Base-by-base conservation (phyloP, 805 yeast species). In the Teunomyces funiuensis region DNA sequence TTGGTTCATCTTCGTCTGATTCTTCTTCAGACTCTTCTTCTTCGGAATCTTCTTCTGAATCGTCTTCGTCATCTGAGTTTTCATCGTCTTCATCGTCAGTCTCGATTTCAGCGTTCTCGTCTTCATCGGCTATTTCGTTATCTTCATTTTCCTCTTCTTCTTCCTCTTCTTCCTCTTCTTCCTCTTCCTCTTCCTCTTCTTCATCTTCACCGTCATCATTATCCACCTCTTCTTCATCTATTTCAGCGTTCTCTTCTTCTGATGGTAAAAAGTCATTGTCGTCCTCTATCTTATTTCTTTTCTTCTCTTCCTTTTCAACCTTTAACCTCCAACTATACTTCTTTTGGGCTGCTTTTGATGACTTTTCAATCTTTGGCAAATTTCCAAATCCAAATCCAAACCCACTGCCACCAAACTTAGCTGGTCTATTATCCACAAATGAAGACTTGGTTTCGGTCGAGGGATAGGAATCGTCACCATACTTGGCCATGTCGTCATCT, bases 391-490 rank as follows among this genome's bases (percentile, higher is more conserved):
- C 85, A 59, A 85, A 85, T 1, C 95, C 91, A 41, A 74, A 64
- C 1, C 88, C 89, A 23, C 70, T 51, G 0, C 85, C 86, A 3
- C 82, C 82, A 45, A 71, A 66, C 36, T 72, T 74, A 2, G 74
- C 62, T 0, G 91, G 89, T 48, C 95, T 70, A 55, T 81, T 73
- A 58, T 88, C 96, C 10, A 85, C 74, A 50, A 88, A 86, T 3
- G 73, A 55, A 2, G 74, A 64, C 5, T 51, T 43, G 2, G 48
- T 38, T 5, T 53, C 60, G 0, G 76, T 47, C 19, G 46, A 28
- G 14, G 40, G 34, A 6, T 26, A 26, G 4, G 22, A n/a, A 4
- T 44, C 52, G 26, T 49, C 56, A 5, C 49, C 54, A 4, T 43
- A 57, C 6, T 40, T 53, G 20, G 48, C 56, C 7, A 50, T 58